These are phyloP conservation scores for Strigomonas culicis DNA, from an alignment of 208 protist genomes.

Conservation along the genomic window DNA sequence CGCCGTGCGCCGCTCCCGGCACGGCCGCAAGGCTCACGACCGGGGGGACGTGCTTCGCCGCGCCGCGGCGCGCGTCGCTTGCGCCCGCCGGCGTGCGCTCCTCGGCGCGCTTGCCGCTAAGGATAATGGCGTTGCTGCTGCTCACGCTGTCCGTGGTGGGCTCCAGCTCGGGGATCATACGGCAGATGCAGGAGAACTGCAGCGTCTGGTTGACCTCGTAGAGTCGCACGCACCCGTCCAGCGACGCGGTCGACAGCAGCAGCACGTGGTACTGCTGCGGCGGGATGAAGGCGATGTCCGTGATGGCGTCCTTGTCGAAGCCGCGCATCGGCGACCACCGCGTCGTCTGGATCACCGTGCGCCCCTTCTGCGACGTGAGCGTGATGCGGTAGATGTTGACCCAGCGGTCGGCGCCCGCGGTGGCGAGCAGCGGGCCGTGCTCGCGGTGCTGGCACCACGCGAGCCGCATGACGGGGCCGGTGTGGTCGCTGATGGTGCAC, in stretches of 20 bases:
- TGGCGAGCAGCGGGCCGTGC: slow-evolving; percentile 77
- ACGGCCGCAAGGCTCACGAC: slow-evolving; percentile 11
- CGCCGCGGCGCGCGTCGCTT: background rate
- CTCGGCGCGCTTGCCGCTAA: background rate
- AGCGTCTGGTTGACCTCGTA: slow-evolving; percentile 79
- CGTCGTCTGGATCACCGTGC: slow-evolving; percentile 38
- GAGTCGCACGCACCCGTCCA: slow-evolving; percentile 82
- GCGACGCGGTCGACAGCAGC: slow-evolving; percentile 79
- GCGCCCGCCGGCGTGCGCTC: background rate
- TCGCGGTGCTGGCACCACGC: slow-evolving; percentile 84
- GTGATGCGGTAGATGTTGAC: slow-evolving; percentile 85
- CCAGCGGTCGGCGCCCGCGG: slow-evolving; percentile 77
- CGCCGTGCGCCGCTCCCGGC: slow-evolving; percentile 2
- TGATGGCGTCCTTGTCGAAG: slow-evolving; percentile 88
- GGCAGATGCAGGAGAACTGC: slow-evolving; percentile 65
- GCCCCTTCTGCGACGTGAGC: slow-evolving; percentile 48
- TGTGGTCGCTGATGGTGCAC: slow-evolving; percentile 72
- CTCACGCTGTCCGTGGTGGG: slow-evolving; percentile 18
- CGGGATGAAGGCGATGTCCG: slow-evolving; percentile 84
- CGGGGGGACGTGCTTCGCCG: background rate
- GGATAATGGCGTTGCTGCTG: background rate
- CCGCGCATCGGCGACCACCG: slow-evolving; percentile 65
- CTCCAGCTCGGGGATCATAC: slow-evolving; percentile 55
- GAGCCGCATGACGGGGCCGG: slow-evolving; percentile 68
- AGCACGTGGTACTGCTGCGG: slow-evolving; percentile 74